Evolutionary conservation across 208 protist genomes (phyloP), one percentile per base, ranked within the genome.

Genomic region (Wallacemonas collosoma): DNA sequence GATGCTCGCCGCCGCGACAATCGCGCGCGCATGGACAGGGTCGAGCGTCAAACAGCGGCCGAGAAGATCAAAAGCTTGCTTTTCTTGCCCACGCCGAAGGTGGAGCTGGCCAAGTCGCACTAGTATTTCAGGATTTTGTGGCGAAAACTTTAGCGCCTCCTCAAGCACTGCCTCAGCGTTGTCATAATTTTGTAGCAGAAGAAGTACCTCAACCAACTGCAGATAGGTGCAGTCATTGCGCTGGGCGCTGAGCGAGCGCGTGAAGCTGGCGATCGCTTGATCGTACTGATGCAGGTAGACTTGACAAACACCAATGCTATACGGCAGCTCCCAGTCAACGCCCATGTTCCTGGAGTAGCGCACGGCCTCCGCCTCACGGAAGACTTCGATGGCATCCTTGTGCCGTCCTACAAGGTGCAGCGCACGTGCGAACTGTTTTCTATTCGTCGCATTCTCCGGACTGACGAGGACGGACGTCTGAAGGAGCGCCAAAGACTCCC

Each of bases 401-500:
- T 98, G 93, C 26, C 89, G 82, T 0, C 97, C 97, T n/a, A 98
- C 79, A 2, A 99, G 88, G 51, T 89, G 91, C 43, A 98, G 80
- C 2, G 93, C 87, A 11, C 95, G 90, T 1, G 85, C 97, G 2
- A 98, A 82, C 79, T 99, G 97, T 72, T 98, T 98, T 35, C 94
- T 85, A 72, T 90, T 98, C 2, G 58, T 62, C 35, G 88, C 73
- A 75, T 93, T 98, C 74, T 93, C 77, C 0, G 98, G 95, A 71
- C 94, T 98, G 40, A 99, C 79, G 35, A 92, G 71, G 45, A 91
- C 87, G 4, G 93, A 95, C 0, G 85, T 81, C 72, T 98, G 93
- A 73, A 99, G 96, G 15, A 99, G 92, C 56, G 85, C 74, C 15
- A 99, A 77, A 9, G 95, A 98, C 76, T 99, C 97, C n/a, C 85